phyloP scores from a whole-genome alignment of 208 protist genomes.

The Leishmania mexicana region DNA sequence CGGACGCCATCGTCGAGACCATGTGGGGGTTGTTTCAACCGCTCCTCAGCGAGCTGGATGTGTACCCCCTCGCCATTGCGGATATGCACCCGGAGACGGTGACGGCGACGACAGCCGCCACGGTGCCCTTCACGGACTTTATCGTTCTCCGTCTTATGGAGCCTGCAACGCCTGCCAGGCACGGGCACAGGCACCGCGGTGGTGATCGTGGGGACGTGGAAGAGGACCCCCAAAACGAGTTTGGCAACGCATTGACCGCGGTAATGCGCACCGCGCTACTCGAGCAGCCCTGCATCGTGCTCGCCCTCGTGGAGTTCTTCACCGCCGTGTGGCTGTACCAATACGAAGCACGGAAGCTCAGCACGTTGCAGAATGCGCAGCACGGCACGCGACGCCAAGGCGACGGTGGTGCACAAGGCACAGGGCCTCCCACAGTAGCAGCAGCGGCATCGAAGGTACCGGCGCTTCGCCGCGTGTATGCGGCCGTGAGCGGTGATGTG shows the following conservation, averaged over 20 bases:
- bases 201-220: slow-evolving; percentile 14
- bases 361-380: background rate
- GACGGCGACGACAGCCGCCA: slow-evolving; percentile 17
- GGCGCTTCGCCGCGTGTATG: slow-evolving; percentile 32
- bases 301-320: slow-evolving; percentile 82
- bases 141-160: slow-evolving; percentile 21
- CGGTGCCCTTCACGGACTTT: slow-evolving; percentile 17
- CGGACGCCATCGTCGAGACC: slow-evolving; percentile 60
- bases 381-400: background rate
- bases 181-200: slow-evolving; percentile 1
- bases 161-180: background rate
- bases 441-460: slow-evolving; percentile 8
- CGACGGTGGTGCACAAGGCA: background rate
- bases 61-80: slow-evolving; percentile 36
- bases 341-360: slow-evolving; percentile 10
- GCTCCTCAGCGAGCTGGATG: slow-evolving; percentile 36
- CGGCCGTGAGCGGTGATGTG: slow-evolving; percentile 31
- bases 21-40: slow-evolving; percentile 78
- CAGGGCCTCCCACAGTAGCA: slow-evolving; percentile 2
- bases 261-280: slow-evolving; percentile 58
- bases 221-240: slow-evolving; percentile 14
- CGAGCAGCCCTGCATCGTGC: slow-evolving; percentile 58
- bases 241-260: slow-evolving; percentile 32
- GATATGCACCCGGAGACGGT: slow-evolving; percentile 19
- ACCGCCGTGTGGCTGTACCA: slow-evolving; percentile 50